Conservation (phyloP, 2,329 filamentous ascomycete species). For the Byssochlamys sp. region DNA sequence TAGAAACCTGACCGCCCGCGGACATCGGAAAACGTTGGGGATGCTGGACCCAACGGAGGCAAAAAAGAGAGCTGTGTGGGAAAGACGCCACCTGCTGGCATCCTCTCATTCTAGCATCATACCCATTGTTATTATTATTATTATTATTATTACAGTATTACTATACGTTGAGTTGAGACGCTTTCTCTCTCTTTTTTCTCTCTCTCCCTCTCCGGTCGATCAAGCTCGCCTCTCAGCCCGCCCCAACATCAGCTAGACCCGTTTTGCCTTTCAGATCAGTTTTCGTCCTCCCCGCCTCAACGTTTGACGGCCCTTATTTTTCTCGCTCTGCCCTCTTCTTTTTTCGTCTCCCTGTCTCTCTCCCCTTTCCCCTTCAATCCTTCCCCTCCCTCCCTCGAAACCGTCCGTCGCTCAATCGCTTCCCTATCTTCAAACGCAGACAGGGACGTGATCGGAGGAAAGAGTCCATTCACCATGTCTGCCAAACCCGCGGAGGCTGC, state of each 20-base stretch:
- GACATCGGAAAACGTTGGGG: conserved; percentile 1
- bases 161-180: neutral
- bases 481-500: conserved; percentile 23
- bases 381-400: conserved; percentile 2
- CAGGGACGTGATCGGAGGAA: neutral
- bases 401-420: conserved; percentile 1
- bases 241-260: neutral
- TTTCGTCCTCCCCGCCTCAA: neutral
- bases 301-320: neutral
- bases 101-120: neutral
- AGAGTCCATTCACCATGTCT: conserved; percentile 21
- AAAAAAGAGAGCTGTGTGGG: neutral
- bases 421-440: neutral
- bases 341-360: neutral
- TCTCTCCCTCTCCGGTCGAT: neutral
- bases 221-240: neutral
- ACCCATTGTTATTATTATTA: too few relatives aligned
- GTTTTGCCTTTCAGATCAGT: neutral
- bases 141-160: too few relatives aligned
- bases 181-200: neutral
- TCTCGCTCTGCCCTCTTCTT: conserved; percentile 5
- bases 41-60: conserved; percentile 2
- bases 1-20: neutral
- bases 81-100: neutral
- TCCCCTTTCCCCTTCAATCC: conserved; percentile 4